phyloP scores from a whole-genome alignment of 257 asterid species.

The Solanum ossicruentum region DNA sequence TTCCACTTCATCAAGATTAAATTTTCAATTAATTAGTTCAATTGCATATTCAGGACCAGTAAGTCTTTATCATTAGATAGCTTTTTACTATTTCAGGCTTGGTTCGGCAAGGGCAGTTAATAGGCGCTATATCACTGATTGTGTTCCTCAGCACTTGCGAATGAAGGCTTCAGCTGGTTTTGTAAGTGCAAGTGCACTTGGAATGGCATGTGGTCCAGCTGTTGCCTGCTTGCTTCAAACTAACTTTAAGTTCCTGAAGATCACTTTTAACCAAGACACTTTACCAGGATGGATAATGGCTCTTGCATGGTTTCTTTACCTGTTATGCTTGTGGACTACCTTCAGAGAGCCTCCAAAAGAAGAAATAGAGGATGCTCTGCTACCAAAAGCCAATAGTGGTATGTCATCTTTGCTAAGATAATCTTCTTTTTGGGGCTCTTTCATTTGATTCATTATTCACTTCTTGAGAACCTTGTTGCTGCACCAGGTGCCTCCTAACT shows the following conservation, averaged over 20 bases:
- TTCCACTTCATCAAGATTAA: neutral
- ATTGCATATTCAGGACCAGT: neutral
- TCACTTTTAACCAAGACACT: constrained; percentile 77
- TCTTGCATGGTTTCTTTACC: constrained; percentile 62
- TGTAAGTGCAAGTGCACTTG: constrained; percentile 98
- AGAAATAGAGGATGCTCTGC: constrained; percentile 20
- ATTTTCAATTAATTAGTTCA: neutral
- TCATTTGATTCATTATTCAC: neutral
- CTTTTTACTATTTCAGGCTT: constrained; percentile 38
- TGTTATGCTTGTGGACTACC: constrained; percentile 67
- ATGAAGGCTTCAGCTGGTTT: constrained; percentile 98
- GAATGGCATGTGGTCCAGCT: constrained; percentile 99
- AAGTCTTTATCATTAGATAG: neutral
- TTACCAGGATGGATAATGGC: constrained; percentile 99
- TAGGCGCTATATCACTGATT: constrained; percentile 88
- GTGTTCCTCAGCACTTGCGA: constrained; percentile 83
- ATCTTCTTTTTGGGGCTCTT: neutral
- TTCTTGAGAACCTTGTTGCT: neutral
- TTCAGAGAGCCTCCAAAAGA: constrained; percentile 67
- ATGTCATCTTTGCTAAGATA: neutral
- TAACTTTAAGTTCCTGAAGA: constrained; percentile 42
- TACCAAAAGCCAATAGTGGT: constrained; percentile 39
- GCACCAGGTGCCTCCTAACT: neutral
- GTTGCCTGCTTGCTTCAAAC: constrained; percentile 82
- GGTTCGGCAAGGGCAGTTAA: constrained; percentile 98